Evolutionary conservation across 2,329 filamentous ascomycete species (phyloP), one percentile per base, ranked within the genome.

Genomic region (Sporothrix curviconia): DNA sequence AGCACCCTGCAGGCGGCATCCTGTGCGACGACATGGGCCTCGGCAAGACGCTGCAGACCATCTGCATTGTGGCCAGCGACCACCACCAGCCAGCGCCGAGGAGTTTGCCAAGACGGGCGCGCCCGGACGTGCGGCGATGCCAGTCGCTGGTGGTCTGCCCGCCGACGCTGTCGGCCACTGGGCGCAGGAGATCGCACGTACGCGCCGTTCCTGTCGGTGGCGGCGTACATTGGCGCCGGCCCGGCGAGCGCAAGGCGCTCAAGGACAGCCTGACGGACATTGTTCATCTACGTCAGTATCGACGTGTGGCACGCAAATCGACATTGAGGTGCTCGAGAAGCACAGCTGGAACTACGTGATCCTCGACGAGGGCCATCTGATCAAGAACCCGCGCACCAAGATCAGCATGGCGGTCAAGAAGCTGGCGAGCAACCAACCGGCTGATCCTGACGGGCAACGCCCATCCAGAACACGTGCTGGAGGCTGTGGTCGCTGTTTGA

Each of bases 11-110:
- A 1, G 95, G 99, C 66, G 94, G 94, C 50, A 96, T 99, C 71
- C 89, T 99, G 59, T 99, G 94, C 69, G 94, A 99, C 67, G 94
- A 99, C 70, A 99, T 99, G 94, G 94, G 94, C 67, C 87, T 99
- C 28, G 94, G 94, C 51, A 99, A 99, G 76, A 99, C 94, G 1
- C 76, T 99, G 11, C 94, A 99, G 71, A 99, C 95, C 0, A 83
- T 99, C 22, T 99, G 94, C 71, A 99, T 99, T 66, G 92, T 99
- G 43, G 92, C 94, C 9, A 97, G 92, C 72, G 94, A 99, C 69
- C 94, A 99, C 68, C 92, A 99, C 70, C 79, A 95, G 68, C 86
- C n/a, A n/a, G 94, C 60, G 90, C 90, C 0, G 90, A 96, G 67
- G 91, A 97, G 68, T 97, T 87, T 69, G 85, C 85, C 28, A 90